Evolutionary conservation across 176 grass and related monocot genomes (phyloP), one percentile per base, ranked within the genome.

Genomic region (Carex pumila): DNA sequence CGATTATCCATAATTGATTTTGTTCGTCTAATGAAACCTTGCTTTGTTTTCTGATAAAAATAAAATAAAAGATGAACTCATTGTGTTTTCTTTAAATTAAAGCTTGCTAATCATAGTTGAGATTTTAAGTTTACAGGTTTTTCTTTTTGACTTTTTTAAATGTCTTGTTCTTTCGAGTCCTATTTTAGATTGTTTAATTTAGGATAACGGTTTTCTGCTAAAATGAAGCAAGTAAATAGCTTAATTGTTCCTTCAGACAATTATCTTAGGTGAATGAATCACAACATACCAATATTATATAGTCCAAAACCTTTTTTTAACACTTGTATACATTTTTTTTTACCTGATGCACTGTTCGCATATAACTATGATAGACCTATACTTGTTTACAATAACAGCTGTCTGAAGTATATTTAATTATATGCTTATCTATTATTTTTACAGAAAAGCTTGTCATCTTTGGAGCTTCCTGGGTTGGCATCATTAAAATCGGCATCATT

Each of bases 401-500:
- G 34, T 89, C 87, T 80, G 92, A 94, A 89, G 92, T 97, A 12
- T 91, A 84, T 88, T 70, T 64, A 63, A 64, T 81, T 47, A 10
- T 32, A 45, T 66, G 17, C 55, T 87, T 71, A 59, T 87, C 73
- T 34, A 62, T 65, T 39, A 37, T n/a, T 52, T 89, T 89, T 91
- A 32, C 87, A 99, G 96, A 99, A 93, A 92, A 95, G 93, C 81
- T 81, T 99, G 83, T 99, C 96, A 81, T 99, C 96, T 31, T 89
- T 99, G 37, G 89, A 99, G 88, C 91, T 99, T 77, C 91, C 93
- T 65, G 83, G 96, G 74, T 87, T 95, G 68, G 90, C 90, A 67
- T 85, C 93, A 65, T 81, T 91, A 57, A 92, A 91, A 87, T 91
- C 91, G 80, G 89, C 84, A 31, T 89, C 96, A 43, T 62, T 86